Evolutionary conservation across 352 stramenopile species (phyloP).

Genomic region (Phytophthora melonis): DNA sequence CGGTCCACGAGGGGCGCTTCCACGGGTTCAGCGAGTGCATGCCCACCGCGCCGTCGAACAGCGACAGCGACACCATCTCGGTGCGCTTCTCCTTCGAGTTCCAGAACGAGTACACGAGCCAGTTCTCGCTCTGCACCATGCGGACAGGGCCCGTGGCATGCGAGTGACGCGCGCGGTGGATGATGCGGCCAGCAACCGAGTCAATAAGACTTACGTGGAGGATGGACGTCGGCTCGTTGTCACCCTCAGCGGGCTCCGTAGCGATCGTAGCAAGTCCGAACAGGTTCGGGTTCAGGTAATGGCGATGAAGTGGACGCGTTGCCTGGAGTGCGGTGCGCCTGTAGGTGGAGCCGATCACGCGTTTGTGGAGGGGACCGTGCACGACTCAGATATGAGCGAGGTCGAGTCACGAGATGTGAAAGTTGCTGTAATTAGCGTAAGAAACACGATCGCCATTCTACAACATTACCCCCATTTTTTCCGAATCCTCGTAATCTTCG

Average conservation of each 20-base stretch:
- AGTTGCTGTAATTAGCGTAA: not conserved
- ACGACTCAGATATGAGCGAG: constrained; percentile 21
- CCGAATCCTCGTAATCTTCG: no score
- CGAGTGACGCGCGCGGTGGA: constrained; percentile 92
- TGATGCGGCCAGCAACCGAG: constrained; percentile 93
- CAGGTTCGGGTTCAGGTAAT: constrained; percentile 98
- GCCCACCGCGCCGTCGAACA: constrained; percentile 97
- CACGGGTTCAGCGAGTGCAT: constrained; percentile 96
- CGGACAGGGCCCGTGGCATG: constrained; percentile 74
- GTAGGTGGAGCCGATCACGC: constrained; percentile 73
- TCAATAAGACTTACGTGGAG: constrained; percentile 94
- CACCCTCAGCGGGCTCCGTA: constrained; percentile 50
- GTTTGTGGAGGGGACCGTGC: constrained; percentile 15
- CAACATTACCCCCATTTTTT: no score
- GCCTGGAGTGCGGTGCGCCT: constrained; percentile 71
- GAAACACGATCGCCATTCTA: no score
- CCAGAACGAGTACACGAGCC: constrained; percentile 97
- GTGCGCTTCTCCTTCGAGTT: constrained; percentile 92
- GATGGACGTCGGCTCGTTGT: constrained; percentile 50
- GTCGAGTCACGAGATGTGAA: no score
- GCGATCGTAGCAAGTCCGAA: constrained; percentile 91
- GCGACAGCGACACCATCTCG: constrained; percentile 82
- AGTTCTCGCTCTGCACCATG: constrained; percentile 95
- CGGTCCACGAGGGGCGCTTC: constrained; percentile 91
- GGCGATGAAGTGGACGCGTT: constrained; percentile 70